A percentile compares a stretch with the other conserved stretches of the same genome.
phyloP scores from a whole-genome alignment of 2,329 filamentous ascomycete species.

The Fusarium albidum region DNA sequence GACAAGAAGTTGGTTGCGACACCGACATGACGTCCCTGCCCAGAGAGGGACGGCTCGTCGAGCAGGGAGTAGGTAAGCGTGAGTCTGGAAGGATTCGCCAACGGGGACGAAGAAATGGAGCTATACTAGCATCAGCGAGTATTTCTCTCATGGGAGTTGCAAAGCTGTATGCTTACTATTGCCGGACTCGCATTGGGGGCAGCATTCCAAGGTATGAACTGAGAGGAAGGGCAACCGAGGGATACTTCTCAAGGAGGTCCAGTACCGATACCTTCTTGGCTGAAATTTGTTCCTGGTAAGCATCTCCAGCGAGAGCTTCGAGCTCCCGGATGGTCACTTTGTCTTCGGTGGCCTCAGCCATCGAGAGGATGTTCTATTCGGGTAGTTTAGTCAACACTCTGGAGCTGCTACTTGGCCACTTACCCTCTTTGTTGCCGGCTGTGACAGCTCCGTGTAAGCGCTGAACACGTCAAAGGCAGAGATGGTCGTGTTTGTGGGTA shows the following conservation, averaged over 20 bases:
- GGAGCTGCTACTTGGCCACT: slow-evolving; percentile 21
- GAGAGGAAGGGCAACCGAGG: slow-evolving; percentile 67
- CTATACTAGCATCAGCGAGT: slow-evolving; percentile 37
- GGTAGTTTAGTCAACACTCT: slow-evolving; percentile 15
- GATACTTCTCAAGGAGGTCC: slow-evolving; percentile 73
- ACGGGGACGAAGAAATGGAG: slow-evolving; percentile 78
- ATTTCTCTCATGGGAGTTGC: background rate
- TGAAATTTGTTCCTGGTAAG: slow-evolving; percentile 57
- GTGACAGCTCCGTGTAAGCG: slow-evolving; percentile 76
- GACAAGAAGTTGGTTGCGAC: slow-evolving; percentile 70
- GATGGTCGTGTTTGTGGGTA: slow-evolving; percentile 65
- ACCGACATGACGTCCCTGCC: slow-evolving; percentile 61
- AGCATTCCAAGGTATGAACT: slow-evolving; percentile 75
- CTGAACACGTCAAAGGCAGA: slow-evolving; percentile 71
- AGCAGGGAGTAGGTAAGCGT: slow-evolving; percentile 76
- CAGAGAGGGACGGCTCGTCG: slow-evolving; percentile 61
- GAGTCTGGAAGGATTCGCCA: slow-evolving; percentile 62
- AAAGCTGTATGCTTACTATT: slow-evolving; percentile 59
- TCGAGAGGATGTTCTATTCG: slow-evolving; percentile 47
- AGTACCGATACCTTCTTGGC: slow-evolving; percentile 70
- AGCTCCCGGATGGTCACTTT: slow-evolving; percentile 54
- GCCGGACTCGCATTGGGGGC: slow-evolving; percentile 79
- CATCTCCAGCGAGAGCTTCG: slow-evolving; percentile 53
- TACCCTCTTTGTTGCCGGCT: slow-evolving; percentile 75
- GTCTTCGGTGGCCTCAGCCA: slow-evolving; percentile 59